These are phyloP conservation scores for Bryoerythrophyllum caledonicum DNA, from an alignment of 225 moss, liverwort and hornwort species.

Conservation along the genomic window DNA sequence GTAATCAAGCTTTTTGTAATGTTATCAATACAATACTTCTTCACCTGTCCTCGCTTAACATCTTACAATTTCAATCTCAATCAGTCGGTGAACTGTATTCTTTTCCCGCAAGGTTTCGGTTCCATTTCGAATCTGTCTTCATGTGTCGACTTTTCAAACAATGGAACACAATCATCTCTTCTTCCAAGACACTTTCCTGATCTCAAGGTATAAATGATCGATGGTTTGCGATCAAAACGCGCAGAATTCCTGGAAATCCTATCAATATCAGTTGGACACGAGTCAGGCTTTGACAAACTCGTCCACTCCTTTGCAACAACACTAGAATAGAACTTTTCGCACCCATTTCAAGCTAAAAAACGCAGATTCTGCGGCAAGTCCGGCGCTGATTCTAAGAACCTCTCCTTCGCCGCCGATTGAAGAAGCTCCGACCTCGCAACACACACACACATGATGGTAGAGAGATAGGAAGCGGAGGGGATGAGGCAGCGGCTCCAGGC, in stretches of 20 bases:
- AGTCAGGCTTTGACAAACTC: not conserved
- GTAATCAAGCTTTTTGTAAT: slow-evolving; percentile 13
- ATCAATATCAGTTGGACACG: not conserved
- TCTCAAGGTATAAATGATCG: not conserved
- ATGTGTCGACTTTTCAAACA: not conserved
- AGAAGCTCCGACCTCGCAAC: not conserved
- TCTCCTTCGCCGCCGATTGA: not conserved
- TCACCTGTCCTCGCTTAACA: not conserved
- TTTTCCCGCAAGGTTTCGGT: not conserved
- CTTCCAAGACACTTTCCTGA: not conserved
- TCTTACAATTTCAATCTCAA: not conserved
- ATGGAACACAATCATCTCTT: not conserved
- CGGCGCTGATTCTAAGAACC: not conserved
- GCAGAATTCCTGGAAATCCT: not conserved
- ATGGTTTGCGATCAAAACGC: not conserved
- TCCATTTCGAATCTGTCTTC: not conserved
- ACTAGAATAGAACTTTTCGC: not conserved
- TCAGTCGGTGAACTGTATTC: not conserved
- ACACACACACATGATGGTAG: not conserved
- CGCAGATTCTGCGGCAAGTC: not conserved
- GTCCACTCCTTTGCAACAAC: not conserved
- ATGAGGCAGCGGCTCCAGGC: not conserved
- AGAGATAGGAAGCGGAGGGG: not conserved
- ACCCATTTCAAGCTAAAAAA: not conserved
- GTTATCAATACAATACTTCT: not conserved